Evolutionary conservation across 441 rosid species (phyloP).

Genomic region (Populus hybrid): DNA sequence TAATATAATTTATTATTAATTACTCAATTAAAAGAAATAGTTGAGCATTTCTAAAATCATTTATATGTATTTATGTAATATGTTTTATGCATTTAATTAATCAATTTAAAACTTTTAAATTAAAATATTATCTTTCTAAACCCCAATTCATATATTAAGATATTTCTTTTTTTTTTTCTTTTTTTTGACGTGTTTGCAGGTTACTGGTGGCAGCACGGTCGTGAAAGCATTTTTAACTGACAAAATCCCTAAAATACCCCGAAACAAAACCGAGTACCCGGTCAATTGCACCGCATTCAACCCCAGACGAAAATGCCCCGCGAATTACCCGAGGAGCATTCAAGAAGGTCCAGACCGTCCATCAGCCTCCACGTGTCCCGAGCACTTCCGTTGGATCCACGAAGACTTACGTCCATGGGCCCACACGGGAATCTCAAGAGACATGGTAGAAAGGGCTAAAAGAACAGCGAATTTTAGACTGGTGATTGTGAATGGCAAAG

Average conservation of each 20-base stretch:
- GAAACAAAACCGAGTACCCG: slow-evolving; percentile 26
- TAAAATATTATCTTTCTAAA: too few relatives aligned
- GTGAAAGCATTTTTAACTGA: background rate
- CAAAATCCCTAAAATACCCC: slow-evolving; percentile 15
- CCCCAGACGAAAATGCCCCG: slow-evolving; percentile 40
- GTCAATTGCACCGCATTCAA: slow-evolving; percentile 39
- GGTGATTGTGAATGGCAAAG: slow-evolving; percentile 47
- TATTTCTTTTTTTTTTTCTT: too few relatives aligned
- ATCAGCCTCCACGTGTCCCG: slow-evolving; percentile 43
- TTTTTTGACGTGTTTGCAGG: slow-evolving; percentile 16
- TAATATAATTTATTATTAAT: too few relatives aligned
- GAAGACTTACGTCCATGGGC: slow-evolving; percentile 72
- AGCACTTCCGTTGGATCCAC: slow-evolving; percentile 78
- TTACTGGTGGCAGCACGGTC: slow-evolving; percentile 7
- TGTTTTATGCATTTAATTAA: too few relatives aligned
- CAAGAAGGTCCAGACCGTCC: slow-evolving; percentile 19
- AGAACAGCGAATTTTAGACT: slow-evolving; percentile 55
- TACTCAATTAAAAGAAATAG: background rate
- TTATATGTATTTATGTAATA: too few relatives aligned
- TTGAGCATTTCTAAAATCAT: too few relatives aligned
- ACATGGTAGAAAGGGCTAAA: slow-evolving; percentile 41
- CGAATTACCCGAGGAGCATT: slow-evolving; percentile 22
- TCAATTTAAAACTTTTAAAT: too few relatives aligned
- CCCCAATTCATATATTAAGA: too few relatives aligned
- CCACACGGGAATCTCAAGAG: slow-evolving; percentile 52